Evolutionary conservation across 345 rosid genomes (phyloP).

Genomic region (Populus deltoides): DNA sequence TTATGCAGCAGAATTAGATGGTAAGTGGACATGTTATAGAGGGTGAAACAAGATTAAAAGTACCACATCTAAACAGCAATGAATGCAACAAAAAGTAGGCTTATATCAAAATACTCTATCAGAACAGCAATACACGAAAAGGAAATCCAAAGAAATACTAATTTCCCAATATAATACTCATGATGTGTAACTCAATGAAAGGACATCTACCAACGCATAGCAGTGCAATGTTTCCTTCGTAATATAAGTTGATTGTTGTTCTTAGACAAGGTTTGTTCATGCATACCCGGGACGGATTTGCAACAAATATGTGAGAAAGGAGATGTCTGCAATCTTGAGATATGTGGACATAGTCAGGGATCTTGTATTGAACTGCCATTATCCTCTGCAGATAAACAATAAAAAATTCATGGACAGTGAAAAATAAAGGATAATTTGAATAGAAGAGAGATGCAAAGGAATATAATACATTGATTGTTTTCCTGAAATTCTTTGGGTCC

Average conservation of each 20-base stretch:
- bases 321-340: conserved; percentile 83
- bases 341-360: conserved; percentile 85
- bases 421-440: neutral
- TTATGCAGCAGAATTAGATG: neutral
- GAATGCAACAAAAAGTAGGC: neutral
- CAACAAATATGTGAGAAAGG: conserved; percentile 74
- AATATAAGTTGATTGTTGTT: neutral
- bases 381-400: conserved; percentile 59
- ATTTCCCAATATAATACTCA: neutral
- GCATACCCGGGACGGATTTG: conserved; percentile 63
- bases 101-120: neutral
- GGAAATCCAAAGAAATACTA: neutral
- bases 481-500: conserved; percentile 84
- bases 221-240: neutral
- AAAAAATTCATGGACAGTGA: conserved; percentile 5
- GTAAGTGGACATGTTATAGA: neutral
- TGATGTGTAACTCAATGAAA: neutral
- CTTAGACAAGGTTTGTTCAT: neutral
- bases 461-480: conserved; percentile 63
- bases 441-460: neutral
- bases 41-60: neutral
- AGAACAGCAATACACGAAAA: neutral
- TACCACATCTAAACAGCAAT: neutral
- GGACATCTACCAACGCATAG: neutral
- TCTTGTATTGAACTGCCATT: conserved; percentile 80